Base-by-base conservation (phyloP, 805 yeast genomes). In the Tetrapisispora namnaoensis region DNA sequence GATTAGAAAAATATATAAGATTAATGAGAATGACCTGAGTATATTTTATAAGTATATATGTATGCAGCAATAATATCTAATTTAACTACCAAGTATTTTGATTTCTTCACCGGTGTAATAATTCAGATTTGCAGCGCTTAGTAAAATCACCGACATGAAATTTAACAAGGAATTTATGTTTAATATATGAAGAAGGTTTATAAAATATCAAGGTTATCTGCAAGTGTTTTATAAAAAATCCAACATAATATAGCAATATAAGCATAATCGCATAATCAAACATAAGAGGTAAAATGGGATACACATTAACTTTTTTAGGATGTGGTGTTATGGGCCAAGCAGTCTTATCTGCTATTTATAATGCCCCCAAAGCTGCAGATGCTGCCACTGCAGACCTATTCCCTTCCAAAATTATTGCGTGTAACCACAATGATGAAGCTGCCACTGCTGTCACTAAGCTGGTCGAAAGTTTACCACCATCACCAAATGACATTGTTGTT, bases 261-360 rank as follows among this genome's bases (percentile, higher is more conserved):
- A 24, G 8, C 35, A 3, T 4, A 10, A 14, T 36, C 5, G 13
- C 9, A 36, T 36, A 10, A 36, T 36, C 21, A 36, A 11, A n/a
- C 13, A 10, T n/a, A 8, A 38, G 28, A 24, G 8, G 21, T 18
- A 30, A 49, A 13, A 60, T 59, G 66, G 57, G 58, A 42, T 78
- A 77, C 70, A 83, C 87, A 4, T 69, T 91, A 47, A 76, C 90
- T 17, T 80, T 93, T 30, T 74, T 93, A 48, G 99, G 97, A 35
- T 80, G 95, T 59, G 99, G 99, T 52, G 89, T 86, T 48, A 86
- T 93, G 88, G 98, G 98, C 51, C 83, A 91, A 17, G 96, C 98
- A 11, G 86, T 93, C 43, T 75, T 87, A 32, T 75, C 86, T 13
- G 95, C 98, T 11, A 64, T 65, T 37, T 62, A 61, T 51, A 58